These are phyloP conservation scores for Pontederia crassipes DNA, from an alignment of 176 grass and related monocot species.

Conservation along the genomic window DNA sequence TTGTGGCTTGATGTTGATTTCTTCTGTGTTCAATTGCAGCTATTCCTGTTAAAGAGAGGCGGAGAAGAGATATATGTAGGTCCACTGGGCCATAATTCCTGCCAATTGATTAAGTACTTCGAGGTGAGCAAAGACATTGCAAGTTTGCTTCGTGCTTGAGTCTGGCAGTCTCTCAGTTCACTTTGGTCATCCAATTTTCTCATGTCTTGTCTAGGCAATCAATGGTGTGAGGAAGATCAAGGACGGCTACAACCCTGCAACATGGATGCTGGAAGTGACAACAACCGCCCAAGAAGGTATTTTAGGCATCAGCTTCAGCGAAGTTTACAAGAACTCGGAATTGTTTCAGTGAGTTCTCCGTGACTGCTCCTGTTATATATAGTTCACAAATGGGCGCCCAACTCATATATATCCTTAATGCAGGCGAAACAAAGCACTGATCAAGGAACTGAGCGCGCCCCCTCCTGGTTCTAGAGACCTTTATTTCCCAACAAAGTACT, in stretches of 20 bases:
- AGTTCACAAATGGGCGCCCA: neutral
- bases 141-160: neutral
- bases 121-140: slow-evolving; percentile 30
- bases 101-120: slow-evolving; percentile 61
- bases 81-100: slow-evolving; percentile 55
- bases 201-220: slow-evolving; percentile 24
- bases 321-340: slow-evolving; percentile 66
- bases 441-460: slow-evolving; percentile 47
- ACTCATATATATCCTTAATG: neutral
- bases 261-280: slow-evolving; percentile 86
- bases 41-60: slow-evolving; percentile 71
- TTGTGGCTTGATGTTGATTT: slow-evolving; percentile 1
- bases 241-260: slow-evolving; percentile 77
- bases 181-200: neutral
- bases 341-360: slow-evolving; percentile 46
- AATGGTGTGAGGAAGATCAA: slow-evolving; percentile 58
- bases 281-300: slow-evolving; percentile 34
- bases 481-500: slow-evolving; percentile 47
- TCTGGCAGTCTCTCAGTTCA: neutral
- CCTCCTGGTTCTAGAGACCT: slow-evolving; percentile 44
- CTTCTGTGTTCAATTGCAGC: slow-evolving; percentile 34
- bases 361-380: neutral
- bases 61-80: slow-evolving; percentile 87
- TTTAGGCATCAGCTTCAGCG: slow-evolving; percentile 51
- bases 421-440: slow-evolving; percentile 59